Evolutionary conservation across 2,329 filamentous ascomycete genomes (phyloP).

Genomic region (Aspergillus fumigatiaffinis): DNA sequence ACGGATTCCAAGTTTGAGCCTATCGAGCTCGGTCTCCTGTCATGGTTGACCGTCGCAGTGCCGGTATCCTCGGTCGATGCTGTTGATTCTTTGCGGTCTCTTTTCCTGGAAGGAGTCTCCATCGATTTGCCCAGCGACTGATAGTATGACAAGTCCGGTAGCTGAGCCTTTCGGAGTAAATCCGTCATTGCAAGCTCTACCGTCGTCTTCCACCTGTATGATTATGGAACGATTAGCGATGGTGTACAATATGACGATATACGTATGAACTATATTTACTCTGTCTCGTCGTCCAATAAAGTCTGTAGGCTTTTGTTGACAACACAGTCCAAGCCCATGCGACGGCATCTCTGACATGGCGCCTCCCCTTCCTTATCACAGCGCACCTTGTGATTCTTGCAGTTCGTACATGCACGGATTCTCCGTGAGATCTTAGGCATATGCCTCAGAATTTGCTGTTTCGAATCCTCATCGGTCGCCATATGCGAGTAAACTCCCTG

Average conservation of each 20-base stretch:
- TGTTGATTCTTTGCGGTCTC: slow-evolving; percentile 31
- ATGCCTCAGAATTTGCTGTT: slow-evolving; percentile 22
- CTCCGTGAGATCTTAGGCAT: slow-evolving; percentile 43
- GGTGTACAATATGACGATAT: neutral
- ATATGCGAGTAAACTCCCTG: slow-evolving; percentile 19
- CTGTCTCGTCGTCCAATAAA: slow-evolving; percentile 47
- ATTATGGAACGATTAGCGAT: slow-evolving; percentile 8
- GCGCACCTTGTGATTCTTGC: slow-evolving; percentile 53
- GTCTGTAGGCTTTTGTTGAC: slow-evolving; percentile 52
- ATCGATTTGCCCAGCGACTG: slow-evolving; percentile 27
- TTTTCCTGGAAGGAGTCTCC: slow-evolving; percentile 27
- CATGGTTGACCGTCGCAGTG: slow-evolving; percentile 8
- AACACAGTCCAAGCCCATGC: slow-evolving; percentile 48
- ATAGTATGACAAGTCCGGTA: slow-evolving; percentile 38
- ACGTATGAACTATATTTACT: slow-evolving; percentile 28
- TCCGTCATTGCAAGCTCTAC: slow-evolving; percentile 39
- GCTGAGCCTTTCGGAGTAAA: slow-evolving; percentile 32
- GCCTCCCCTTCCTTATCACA: slow-evolving; percentile 51
- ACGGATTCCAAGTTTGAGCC: slow-evolving; percentile 8
- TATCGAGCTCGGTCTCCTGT: slow-evolving; percentile 15
- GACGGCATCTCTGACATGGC: slow-evolving; percentile 48
- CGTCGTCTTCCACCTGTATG: slow-evolving; percentile 34
- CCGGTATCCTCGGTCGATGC: slow-evolving; percentile 29
- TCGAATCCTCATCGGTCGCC: slow-evolving; percentile 25
- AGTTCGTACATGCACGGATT: slow-evolving; percentile 50